A percentile compares a stretch with the other conserved stretches of the same genome.
phyloP scores from a whole-genome alignment of 2,329 filamentous ascomycete genomes.

The Aspergillus fumigatus region DNA sequence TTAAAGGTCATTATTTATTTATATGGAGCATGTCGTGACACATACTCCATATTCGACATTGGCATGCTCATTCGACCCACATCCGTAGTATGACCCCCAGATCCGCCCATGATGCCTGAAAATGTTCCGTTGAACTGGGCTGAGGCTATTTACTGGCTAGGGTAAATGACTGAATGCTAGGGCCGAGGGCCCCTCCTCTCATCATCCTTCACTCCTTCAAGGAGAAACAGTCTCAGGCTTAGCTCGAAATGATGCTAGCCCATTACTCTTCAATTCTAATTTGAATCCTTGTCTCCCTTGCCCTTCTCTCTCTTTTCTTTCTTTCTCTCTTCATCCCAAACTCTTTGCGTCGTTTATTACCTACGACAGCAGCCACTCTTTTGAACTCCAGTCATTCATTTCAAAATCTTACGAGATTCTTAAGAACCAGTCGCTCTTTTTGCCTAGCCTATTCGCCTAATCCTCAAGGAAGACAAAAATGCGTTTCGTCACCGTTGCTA shows the following conservation, averaged over 20 bases:
- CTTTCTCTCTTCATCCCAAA: slow-evolving; percentile 9
- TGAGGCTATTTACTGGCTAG: background rate
- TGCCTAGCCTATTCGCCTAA: slow-evolving; percentile 1
- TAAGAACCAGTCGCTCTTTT: slow-evolving; percentile 23
- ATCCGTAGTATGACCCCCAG: slow-evolving; percentile 4
- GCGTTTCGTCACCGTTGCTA: slow-evolving; percentile 35
- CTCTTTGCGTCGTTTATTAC: slow-evolving; percentile 10
- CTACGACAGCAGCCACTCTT: slow-evolving; percentile 22
- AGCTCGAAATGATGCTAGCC: background rate
- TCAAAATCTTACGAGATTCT: slow-evolving; percentile 12
- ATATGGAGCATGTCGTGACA: background rate
- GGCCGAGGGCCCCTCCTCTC: background rate
- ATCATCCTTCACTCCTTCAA: background rate
- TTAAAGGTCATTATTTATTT: background rate
- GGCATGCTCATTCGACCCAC: slow-evolving; percentile 1
- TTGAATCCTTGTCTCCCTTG: slow-evolving; percentile 7
- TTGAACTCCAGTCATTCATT: slow-evolving; percentile 22
- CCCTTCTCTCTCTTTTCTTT: slow-evolving; percentile 9
- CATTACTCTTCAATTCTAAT: slow-evolving; percentile 5
- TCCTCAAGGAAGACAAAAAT: slow-evolving; percentile 23
- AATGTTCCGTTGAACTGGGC: background rate
- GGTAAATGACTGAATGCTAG: background rate
- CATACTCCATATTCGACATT: background rate
- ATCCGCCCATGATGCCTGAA: background rate
- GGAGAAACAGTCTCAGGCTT: background rate